These are phyloP conservation scores for Ceratocystis huliohia DNA, from an alignment of 2,329 filamentous ascomycete species.

Conservation along the genomic window DNA sequence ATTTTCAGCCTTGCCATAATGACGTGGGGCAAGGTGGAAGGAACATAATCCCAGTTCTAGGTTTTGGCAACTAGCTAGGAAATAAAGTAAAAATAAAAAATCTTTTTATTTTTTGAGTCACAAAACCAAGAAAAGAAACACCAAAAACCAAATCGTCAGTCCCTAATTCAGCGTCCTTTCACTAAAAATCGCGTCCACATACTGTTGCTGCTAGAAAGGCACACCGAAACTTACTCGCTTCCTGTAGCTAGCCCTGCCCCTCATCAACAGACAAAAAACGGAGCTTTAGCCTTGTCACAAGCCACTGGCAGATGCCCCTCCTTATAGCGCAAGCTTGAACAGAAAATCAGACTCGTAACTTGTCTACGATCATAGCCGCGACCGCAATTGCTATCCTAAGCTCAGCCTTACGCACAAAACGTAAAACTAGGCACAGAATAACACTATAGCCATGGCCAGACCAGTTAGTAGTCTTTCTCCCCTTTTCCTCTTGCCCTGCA, in stretches of 20 bases:
- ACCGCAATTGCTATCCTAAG: background rate
- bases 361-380: background rate
- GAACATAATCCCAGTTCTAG: background rate
- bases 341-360: background rate
- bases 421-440: background rate
- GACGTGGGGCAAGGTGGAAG: background rate
- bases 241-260: background rate
- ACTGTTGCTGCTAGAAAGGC: background rate
- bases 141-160: background rate
- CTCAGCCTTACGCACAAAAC: background rate
- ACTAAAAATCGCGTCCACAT: background rate
- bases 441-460: constrained; percentile 25
- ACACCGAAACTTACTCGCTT: background rate
- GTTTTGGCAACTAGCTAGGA: background rate
- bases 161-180: background rate
- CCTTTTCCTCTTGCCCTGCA: background rate
- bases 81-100: background rate
- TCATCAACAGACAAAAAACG: background rate
- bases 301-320: too few relatives aligned
- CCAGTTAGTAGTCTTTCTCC: constrained; percentile 23
- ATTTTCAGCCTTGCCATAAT: background rate
- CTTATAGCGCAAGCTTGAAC: too few relatives aligned
- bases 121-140: background rate
- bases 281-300: too few relatives aligned
- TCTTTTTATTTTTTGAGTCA: background rate